Conservation (phyloP, 371 early-diverging fungal species). For the Rhizomucor miehei region DNA sequence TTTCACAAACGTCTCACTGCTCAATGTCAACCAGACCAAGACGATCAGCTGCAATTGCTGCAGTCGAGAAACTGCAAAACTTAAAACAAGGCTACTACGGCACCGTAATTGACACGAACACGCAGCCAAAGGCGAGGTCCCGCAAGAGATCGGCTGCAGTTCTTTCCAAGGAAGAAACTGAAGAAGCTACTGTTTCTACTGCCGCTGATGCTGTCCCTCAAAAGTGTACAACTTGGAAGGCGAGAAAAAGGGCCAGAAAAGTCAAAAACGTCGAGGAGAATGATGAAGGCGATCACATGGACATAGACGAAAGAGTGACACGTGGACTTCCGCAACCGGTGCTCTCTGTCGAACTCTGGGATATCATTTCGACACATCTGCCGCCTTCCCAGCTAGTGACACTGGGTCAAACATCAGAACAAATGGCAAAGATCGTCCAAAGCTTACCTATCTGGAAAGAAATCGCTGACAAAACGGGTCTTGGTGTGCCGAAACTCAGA, state of each 20-base stretch:
- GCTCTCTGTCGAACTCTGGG: constrained; percentile 8
- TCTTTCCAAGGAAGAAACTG: neutral
- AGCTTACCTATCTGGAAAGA: constrained; percentile 2
- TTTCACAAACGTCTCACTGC: too few species aligned
- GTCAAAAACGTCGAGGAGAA: neutral
- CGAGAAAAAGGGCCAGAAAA: neutral
- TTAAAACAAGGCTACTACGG: neutral
- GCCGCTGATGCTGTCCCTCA: too few species aligned
- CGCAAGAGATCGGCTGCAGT: neutral
- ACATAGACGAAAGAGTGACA: neutral
- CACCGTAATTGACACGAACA: neutral
- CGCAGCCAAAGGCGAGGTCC: neutral
- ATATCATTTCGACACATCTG: neutral
- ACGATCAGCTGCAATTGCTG: neutral
- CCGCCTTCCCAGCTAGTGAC: constrained; percentile 1
- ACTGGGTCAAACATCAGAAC: neutral
- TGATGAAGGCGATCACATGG: neutral
- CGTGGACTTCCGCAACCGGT: constrained; percentile 4
- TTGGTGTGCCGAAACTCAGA: neutral
- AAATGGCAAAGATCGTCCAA: neutral
- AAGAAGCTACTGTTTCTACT: too few species aligned
- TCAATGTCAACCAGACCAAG: constrained; percentile 1
- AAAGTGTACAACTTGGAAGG: too few species aligned
- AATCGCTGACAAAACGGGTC: neutral
- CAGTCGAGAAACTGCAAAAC: neutral